Evolutionary conservation across 768 basidiomycete species (phyloP).

Genomic region (Suillus alpinus): DNA sequence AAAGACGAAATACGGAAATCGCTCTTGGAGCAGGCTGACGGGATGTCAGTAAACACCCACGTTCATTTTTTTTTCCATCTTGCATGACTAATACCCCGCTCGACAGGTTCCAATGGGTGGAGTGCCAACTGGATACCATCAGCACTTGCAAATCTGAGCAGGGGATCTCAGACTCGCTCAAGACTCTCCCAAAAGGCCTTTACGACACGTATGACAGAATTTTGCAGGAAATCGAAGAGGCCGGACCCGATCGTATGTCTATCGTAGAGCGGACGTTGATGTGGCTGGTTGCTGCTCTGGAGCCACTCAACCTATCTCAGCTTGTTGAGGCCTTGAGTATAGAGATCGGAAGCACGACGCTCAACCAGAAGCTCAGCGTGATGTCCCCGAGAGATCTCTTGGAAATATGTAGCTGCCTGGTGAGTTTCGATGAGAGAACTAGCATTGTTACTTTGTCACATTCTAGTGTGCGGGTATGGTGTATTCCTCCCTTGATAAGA

Average conservation of each 20-base stretch:
- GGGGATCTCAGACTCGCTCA: slow-evolving; percentile 14
- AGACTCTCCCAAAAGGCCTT: slow-evolving; percentile 16
- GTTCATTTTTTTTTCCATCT: not conserved
- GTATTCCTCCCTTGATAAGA: not conserved
- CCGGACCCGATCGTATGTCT: not conserved
- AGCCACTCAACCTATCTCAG: slow-evolving; percentile 12
- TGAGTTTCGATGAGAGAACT: slow-evolving; percentile 12
- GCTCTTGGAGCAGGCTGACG: slow-evolving; percentile 13
- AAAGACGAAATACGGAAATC: slow-evolving; percentile 10
- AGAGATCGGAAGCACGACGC: not conserved
- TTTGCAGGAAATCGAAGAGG: slow-evolving; percentile 10
- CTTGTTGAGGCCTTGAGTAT: slow-evolving; percentile 14
- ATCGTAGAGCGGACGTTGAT: slow-evolving; percentile 7
- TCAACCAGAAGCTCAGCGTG: slow-evolving; percentile 9
- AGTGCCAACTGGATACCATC: slow-evolving; percentile 19
- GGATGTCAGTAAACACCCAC: slow-evolving; percentile 13
- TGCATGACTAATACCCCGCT: not conserved
- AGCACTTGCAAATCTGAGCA: slow-evolving; percentile 8
- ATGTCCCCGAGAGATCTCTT: slow-evolving; percentile 10
- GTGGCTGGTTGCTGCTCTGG: slow-evolving; percentile 18
- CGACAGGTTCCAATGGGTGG: slow-evolving; percentile 21
- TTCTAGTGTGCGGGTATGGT: slow-evolving; percentile 22
- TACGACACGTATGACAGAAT: slow-evolving; percentile 22
- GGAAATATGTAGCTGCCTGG: slow-evolving; percentile 16
- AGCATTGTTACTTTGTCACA: slow-evolving; percentile 15